A percentile compares a stretch with the other conserved stretches of the same genome.
Conservation (phyloP, 148 eudicot species). For the Fagopyrum tataricum region DNA sequence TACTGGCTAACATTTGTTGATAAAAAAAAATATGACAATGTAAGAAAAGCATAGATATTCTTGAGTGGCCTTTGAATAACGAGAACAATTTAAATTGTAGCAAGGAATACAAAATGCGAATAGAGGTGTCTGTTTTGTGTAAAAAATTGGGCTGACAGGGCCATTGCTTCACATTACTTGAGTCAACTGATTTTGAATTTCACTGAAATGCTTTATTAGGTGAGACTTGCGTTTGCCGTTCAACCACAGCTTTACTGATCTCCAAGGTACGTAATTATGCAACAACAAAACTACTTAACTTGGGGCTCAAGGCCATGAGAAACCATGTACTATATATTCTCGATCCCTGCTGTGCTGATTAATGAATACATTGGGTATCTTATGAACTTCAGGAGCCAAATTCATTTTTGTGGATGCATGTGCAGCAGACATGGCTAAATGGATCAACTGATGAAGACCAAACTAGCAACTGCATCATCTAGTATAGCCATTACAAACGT, state of each 20-base stretch:
- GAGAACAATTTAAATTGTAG: too few species aligned
- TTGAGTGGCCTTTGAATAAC: too few species aligned
- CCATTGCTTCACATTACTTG: too few species aligned
- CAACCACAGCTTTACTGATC: slow-evolving; percentile 10
- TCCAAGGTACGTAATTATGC: not conserved
- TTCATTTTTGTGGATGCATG: slow-evolving; percentile 13
- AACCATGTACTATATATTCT: too few species aligned
- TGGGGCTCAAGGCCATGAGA: not conserved
- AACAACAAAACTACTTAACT: not conserved
- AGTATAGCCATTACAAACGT: not conserved
- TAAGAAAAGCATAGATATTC: too few species aligned
- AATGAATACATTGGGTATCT: not conserved
- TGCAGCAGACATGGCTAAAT: slow-evolving; percentile 10
- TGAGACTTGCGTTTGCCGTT: not conserved
- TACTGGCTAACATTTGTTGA: too few species aligned
- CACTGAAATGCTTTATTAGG: slow-evolving; percentile 4
- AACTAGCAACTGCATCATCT: slow-evolving; percentile 1
- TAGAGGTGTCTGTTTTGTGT: too few species aligned
- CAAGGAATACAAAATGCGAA: too few species aligned
- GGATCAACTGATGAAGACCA: not conserved
- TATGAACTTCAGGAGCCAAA: slow-evolving; percentile 6
- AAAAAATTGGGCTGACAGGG: too few species aligned
- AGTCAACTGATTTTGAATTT: not conserved
- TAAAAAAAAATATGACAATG: too few species aligned
- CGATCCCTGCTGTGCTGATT: not conserved